phyloP scores from a whole-genome alignment of 2,329 filamentous ascomycete species.

The Colletotrichum sp. region DNA sequence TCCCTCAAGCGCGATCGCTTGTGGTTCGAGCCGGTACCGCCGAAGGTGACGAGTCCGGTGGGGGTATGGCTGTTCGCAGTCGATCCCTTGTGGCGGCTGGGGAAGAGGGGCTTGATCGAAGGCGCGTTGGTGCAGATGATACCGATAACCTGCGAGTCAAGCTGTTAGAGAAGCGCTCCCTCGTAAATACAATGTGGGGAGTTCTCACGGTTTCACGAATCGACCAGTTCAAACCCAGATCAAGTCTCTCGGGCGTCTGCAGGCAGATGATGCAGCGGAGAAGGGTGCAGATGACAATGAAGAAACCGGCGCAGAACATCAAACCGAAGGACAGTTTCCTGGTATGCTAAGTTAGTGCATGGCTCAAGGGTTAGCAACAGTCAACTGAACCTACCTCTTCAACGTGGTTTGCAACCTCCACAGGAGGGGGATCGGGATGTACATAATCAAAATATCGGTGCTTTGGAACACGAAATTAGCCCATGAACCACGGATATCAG shows the following conservation, averaged over 20 bases:
- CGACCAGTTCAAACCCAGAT: constrained; percentile 18
- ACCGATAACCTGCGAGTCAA: background rate
- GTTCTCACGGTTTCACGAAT: constrained; percentile 17
- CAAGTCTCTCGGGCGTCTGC: constrained; percentile 6
- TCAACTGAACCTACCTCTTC: background rate
- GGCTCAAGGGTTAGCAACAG: accelerated
- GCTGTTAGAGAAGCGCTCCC: background rate
- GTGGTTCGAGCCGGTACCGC: background rate
- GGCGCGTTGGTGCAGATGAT: constrained; percentile 18
- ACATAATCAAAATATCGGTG: constrained; percentile 14
- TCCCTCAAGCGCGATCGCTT: constrained; percentile 3
- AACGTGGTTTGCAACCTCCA: constrained; percentile 13
- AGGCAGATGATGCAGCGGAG: constrained; percentile 20
- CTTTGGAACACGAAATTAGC: background rate
- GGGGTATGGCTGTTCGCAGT: background rate
- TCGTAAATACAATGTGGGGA: background rate
- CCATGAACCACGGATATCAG: too few relatives aligned
- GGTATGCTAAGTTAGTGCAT: background rate
- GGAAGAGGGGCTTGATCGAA: constrained; percentile 13
- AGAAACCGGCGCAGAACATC: constrained; percentile 24
- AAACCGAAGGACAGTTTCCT: constrained; percentile 19
- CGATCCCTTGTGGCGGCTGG: background rate
- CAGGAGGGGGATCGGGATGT: constrained; percentile 10
- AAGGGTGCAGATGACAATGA: constrained; percentile 21
- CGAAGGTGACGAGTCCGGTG: constrained; percentile 8